phyloP scores from a whole-genome alignment of 2,329 filamentous ascomycete genomes.

The Penicillium brasilianum region DNA sequence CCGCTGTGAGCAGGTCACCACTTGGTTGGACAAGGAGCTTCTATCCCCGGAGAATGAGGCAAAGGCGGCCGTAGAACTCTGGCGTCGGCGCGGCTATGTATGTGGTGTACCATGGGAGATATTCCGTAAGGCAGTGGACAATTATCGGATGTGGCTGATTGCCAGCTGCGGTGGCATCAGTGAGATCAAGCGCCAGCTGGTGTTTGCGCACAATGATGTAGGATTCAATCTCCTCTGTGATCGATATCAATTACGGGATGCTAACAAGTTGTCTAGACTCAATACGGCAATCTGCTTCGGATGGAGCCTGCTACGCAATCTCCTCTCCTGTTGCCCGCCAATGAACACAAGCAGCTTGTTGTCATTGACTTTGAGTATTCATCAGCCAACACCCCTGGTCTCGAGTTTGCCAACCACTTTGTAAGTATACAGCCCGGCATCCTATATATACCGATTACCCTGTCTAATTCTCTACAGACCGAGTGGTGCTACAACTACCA shows the following conservation, averaged over 20 bases:
- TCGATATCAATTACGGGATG: background rate
- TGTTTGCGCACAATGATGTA: conserved; percentile 98
- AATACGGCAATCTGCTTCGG: conserved; percentile 97
- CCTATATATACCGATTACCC: background rate
- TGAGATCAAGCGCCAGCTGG: conserved; percentile 73
- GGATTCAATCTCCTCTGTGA: conserved; percentile 41
- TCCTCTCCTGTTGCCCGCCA: conserved; percentile 83
- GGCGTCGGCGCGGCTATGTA: conserved; percentile 74
- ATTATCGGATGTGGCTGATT: conserved; percentile 76
- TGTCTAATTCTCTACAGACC: conserved; percentile 52
- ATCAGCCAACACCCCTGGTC: conserved; percentile 80
- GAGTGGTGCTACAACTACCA: conserved; percentile 99
- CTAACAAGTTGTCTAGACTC: conserved; percentile 65
- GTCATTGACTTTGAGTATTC: conserved; percentile 99
- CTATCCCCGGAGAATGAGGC: conserved; percentile 50
- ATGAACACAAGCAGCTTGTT: conserved; percentile 92
- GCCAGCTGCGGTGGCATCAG: conserved; percentile 70
- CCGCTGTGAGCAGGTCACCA: conserved; percentile 58
- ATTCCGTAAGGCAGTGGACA: conserved; percentile 76
- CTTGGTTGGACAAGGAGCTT: conserved; percentile 64
- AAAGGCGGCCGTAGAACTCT: conserved; percentile 56
- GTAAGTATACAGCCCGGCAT: conserved; percentile 51
- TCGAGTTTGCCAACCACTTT: conserved; percentile 98
- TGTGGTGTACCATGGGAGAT: conserved; percentile 82
- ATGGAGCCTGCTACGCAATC: conserved; percentile 73